Evolutionary conservation across 164 flowering plant species (phyloP).

Genomic region (Tinospora cordifolia): DNA sequence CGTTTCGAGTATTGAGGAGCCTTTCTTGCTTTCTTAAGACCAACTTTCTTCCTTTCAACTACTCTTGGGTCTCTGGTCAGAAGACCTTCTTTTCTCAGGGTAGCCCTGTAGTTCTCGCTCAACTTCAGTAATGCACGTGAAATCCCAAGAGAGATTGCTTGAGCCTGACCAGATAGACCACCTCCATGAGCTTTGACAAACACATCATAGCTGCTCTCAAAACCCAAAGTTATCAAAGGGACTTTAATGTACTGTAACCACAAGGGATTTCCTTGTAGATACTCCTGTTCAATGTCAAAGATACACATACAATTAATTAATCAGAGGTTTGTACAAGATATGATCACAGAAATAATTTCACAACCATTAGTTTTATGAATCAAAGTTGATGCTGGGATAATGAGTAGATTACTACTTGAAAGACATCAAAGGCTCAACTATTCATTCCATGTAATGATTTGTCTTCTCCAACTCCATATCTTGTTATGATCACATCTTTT

Average conservation of each 20-base stretch:
- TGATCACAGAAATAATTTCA: not conserved
- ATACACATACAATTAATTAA: not conserved
- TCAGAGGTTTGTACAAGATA: not conserved
- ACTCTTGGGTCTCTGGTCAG: slow-evolving; percentile 85
- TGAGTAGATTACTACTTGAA: too few relatives aligned
- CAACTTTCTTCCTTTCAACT: slow-evolving; percentile 93
- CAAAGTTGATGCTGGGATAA: too few relatives aligned
- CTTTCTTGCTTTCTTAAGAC: slow-evolving; percentile 90
- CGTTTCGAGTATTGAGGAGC: slow-evolving; percentile 85
- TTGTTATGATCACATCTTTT: too few relatives aligned
- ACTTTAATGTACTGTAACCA: slow-evolving; percentile 80
- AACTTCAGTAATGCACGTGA: slow-evolving; percentile 92
- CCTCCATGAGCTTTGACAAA: slow-evolving; percentile 97
- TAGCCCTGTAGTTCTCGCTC: slow-evolving; percentile 54
- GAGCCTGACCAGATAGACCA: slow-evolving; percentile 95
- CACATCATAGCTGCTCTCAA: slow-evolving; percentile 71
- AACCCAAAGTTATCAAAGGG: slow-evolving; percentile 68
- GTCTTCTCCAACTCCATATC: too few relatives aligned
- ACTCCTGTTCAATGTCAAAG: slow-evolving; percentile 53
- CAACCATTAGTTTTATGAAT: too few relatives aligned
- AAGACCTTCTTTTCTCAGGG: slow-evolving; percentile 74
- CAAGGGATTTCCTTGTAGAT: slow-evolving; percentile 91
- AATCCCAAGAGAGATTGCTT: slow-evolving; percentile 86
- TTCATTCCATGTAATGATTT: too few relatives aligned
- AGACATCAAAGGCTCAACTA: too few relatives aligned